Conservation (phyloP, 202 grass and related monocot genomes). For the Setaria viridis region DNA sequence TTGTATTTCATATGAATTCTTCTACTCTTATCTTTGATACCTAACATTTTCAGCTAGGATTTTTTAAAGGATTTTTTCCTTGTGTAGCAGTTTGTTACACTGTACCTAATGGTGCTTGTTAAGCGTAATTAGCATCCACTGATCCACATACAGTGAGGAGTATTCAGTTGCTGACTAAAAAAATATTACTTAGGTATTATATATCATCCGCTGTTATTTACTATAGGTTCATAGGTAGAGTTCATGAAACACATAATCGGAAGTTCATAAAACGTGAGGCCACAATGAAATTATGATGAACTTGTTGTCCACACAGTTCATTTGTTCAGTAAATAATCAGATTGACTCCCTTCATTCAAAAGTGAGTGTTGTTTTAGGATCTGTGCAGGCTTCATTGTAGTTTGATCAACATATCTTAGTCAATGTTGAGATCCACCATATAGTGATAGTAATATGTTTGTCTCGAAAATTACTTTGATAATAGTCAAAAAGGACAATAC, state of each 20-base stretch:
- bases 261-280: background rate
- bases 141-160: background rate
- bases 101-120: background rate
- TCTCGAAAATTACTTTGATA: background rate
- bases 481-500: background rate
- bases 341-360: background rate
- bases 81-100: background rate
- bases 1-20: conserved; percentile 17
- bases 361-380: background rate
- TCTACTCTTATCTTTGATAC: conserved; percentile 16
- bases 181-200: background rate
- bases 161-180: background rate
- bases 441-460: background rate
- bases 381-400: background rate
- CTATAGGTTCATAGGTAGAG: background rate
- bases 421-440: background rate
- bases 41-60: background rate
- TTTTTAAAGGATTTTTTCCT: background rate
- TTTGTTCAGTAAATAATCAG: background rate
- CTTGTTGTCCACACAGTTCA: conserved; percentile 2
- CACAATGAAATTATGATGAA: background rate
- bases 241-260: background rate
- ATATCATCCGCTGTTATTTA: background rate
- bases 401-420: background rate
- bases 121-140: conserved; percentile 3